Conservation (phyloP, 2,329 filamentous ascomycete genomes). For the Colletotrichum brevisporum region DNA sequence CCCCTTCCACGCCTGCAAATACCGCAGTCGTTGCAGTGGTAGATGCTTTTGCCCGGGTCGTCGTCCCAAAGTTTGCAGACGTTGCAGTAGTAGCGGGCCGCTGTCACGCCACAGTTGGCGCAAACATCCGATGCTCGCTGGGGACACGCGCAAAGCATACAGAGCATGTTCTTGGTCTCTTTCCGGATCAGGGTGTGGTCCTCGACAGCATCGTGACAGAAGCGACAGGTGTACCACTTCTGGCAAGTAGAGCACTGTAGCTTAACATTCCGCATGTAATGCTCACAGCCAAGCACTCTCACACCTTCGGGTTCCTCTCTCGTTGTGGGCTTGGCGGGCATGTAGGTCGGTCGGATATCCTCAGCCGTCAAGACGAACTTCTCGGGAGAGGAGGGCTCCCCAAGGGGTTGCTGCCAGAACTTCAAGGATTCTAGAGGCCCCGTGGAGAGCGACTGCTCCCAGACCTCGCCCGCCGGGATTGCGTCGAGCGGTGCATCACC, state of each 20-base stretch:
- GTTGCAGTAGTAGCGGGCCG: slow-evolving; percentile 92
- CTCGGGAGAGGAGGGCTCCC: slow-evolving; percentile 55
- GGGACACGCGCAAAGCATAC: slow-evolving; percentile 92
- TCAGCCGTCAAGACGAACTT: slow-evolving; percentile 68
- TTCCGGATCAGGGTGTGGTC: slow-evolving; percentile 84
- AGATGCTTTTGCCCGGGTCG: slow-evolving; percentile 89
- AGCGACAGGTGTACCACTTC: slow-evolving; percentile 93
- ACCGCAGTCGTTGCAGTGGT: slow-evolving; percentile 96
- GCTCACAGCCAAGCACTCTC: slow-evolving; percentile 80
- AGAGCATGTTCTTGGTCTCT: slow-evolving; percentile 95
- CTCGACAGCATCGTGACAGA: slow-evolving; percentile 90
- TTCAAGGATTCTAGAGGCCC: slow-evolving; percentile 68
- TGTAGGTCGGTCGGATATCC: slow-evolving; percentile 78
- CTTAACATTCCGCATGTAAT: slow-evolving; percentile 97
- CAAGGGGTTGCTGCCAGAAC: slow-evolving; percentile 68
- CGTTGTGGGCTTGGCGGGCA: slow-evolving; percentile 63
- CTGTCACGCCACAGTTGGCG: slow-evolving; percentile 79
- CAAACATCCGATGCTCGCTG: slow-evolving; percentile 87
- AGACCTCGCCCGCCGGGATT: slow-evolving; percentile 44
- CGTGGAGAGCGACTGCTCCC: slow-evolving; percentile 58
- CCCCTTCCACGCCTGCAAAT: slow-evolving; percentile 94
- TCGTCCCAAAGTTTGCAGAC: slow-evolving; percentile 99
- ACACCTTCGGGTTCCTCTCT: slow-evolving; percentile 61
- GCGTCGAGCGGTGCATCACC: slow-evolving; percentile 4
- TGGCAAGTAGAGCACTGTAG: slow-evolving; percentile 92